Evolutionary conservation across 1,139 yeast species (phyloP), one percentile per base, ranked within the genome.

Genomic region (Blastobotrys buckinghamii): DNA sequence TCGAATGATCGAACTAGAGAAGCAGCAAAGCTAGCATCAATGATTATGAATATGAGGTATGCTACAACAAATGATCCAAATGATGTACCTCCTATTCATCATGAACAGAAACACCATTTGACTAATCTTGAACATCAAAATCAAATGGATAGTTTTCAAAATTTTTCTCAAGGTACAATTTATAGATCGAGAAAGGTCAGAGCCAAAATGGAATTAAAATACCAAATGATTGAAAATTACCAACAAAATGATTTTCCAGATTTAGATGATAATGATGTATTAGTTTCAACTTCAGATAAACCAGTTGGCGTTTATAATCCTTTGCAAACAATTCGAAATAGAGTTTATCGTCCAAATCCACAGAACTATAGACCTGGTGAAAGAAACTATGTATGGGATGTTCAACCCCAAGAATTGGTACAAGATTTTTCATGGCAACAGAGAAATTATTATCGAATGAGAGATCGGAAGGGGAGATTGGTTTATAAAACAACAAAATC

Each of bases 261-360:
- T 16, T 15, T n/a, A 27, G 44, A 42, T 17, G 44, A 48, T 78
- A 2, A 29, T n/a, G 33, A 47, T 17, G 8, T 43, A 20, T 29
- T 29, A 12, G 32, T 29, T 12, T 36, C 39, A 26, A 19, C 24
- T 8, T 19, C 26, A 7, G 6, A 12, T 16, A 40, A 13, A 15
- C 17, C 24, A 8, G 48, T 27, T 17, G 42, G 42, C 3, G 44
- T 30, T 12, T 88, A 83, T 66, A 88, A 88, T 61, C 96, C 96
- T 1, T 68, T 88, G 42, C 96, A 86, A 62, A 76, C 82, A 17
- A 78, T 88, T 34, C 69, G 97, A 52, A 84, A 88, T 63, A 71
- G 96, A 49, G 30, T 37, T 10, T 39, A 39, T 42, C 58, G 61
- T 10, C 53, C 71, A 4, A 64, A 76, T 34, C 81, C 85, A 1